Evolutionary conservation across 2,329 filamentous ascomycete species (phyloP), one percentile per base, ranked within the genome.

Genomic region (Colletotrichum zoysiae): DNA sequence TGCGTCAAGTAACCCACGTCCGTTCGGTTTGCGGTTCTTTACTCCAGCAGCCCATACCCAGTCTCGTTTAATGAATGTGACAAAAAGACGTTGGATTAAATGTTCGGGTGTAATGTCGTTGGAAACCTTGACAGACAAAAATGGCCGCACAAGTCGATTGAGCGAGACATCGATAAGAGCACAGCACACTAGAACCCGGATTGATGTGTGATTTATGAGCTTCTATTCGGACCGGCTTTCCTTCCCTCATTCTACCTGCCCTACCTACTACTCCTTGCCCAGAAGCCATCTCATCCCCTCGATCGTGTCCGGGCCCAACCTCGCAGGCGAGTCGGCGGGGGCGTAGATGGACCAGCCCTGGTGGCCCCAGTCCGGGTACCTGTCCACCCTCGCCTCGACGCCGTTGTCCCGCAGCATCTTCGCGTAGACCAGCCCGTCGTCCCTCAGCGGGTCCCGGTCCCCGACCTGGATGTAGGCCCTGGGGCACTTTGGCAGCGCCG

Each of bases 391-490:
- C 4, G 85, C 86, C 74, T 80, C 76, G 5, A 87, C 82, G 0
- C 79, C 79, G 44, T 85, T 81, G 56, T 85, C 83, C 44, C 80
- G 78, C 73, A 89, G 75, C 9, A 85, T 75, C 57, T 81, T 77
- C 69, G 87, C 86, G 73, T 88, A 89, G 0, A 89, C 83, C 61
- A 89, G 70, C 0, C 80, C 85, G 62, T 89, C 87, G 70, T 90
- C 88, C 5, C 87, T 78, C 6, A 86, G 74, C 0, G 83, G 83
- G 75, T 89, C 88, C 71, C 84, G 73, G 23, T 86, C 87, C 70
- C 81, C 83, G 0, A 87, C 80, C 73, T 88, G 85, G 2, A 89
- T 78, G 75, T 87, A 89, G 0, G 84, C 81, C 2, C 78, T 80
- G 5, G 86, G 86, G 33, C 87, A 77, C 5, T 74, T 79, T 3